Evolutionary conservation across 352 stramenopile species (phyloP), one percentile per base, ranked within the genome.

Genomic region (Pythium utonaiense): DNA sequence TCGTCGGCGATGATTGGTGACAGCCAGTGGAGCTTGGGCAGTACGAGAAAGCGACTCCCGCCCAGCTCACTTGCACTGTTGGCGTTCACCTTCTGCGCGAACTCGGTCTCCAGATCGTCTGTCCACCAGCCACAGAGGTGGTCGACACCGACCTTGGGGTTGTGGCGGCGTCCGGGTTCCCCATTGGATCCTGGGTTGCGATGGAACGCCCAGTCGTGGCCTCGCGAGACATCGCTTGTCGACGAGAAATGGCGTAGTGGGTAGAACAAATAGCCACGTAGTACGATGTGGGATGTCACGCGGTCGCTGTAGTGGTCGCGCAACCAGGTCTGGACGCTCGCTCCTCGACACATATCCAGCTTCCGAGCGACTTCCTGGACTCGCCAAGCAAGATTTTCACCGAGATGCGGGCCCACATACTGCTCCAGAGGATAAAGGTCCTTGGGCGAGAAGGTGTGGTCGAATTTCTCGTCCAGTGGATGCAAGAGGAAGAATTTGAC

Each of bases 401-500:
- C 82, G 8, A 89, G 53, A 66, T 90, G 82, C 5, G 80, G 82
- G 6, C 82, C 82, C 1, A 92, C 80, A 57, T 84, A 92, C 34
- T 87, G 75, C 44, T 89, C 78, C 31, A 92, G 55, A 12, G 75
- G 74, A 47, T 75, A 64, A 30, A 53, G 49, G 9, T 50, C 36
- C 3, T 36, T 28, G 14, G 38, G 10, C 28, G 8, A 17, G 42
- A 31, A 12, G 1, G 38, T 19, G 5, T 42, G 17, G 9, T 13
- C 9, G 24, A 41, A 53, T 24, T 50, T 16, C 14, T 53, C 67
- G 8, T 71, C 21, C 22, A 77, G 52, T 19, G 75, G 66, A 55
- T 85, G 75, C 12, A 90, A 53, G 45, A 92, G 47, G 59, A 92
- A 92, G 53, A 90, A 92, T 58, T 92, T 92, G 65, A 92, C 75